A percentile compares a stretch with the other conserved stretches of the same genome.
These are phyloP conservation scores for Gentiana dahurica DNA, from an alignment of 257 asterid species.

Conservation along the genomic window DNA sequence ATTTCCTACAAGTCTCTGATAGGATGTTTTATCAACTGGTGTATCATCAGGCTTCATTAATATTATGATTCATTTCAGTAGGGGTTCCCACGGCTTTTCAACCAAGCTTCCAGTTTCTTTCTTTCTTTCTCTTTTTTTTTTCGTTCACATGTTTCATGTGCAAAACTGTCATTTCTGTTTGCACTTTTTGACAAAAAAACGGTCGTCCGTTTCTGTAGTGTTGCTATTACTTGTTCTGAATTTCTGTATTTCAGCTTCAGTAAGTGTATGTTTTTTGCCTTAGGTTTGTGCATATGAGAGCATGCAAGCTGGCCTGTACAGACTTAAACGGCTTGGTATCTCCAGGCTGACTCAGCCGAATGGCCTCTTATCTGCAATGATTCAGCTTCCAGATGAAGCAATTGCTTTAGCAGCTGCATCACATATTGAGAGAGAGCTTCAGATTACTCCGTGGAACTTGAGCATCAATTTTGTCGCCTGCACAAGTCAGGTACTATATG, in stretches of 20 bases:
- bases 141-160: no score
- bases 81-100: no score
- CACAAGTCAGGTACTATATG: slow-evolving; percentile 60
- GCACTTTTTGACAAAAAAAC: neutral
- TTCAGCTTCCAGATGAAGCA: slow-evolving; percentile 99
- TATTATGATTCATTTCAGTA: no score
- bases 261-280: slow-evolving; percentile 4
- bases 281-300: slow-evolving; percentile 98
- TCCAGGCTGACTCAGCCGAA: slow-evolving; percentile 64
- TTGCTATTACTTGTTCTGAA: neutral
- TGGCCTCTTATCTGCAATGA: slow-evolving; percentile 96
- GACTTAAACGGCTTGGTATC: slow-evolving; percentile 90
- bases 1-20: no score
- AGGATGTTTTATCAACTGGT: no score
- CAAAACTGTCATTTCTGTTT: neutral
- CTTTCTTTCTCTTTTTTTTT: neutral
- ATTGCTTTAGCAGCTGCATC: slow-evolving; percentile 97
- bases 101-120: no score
- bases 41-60: no score
- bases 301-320: slow-evolving; percentile 94
- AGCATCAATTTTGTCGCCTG: slow-evolving; percentile 91
- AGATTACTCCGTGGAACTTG: slow-evolving; percentile 97
- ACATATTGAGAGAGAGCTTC: slow-evolving; percentile 98
- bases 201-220: neutral
- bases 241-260: neutral